Conservation (phyloP, 2,329 filamentous ascomycete genomes). For the Albifimbria verrucaria region DNA sequence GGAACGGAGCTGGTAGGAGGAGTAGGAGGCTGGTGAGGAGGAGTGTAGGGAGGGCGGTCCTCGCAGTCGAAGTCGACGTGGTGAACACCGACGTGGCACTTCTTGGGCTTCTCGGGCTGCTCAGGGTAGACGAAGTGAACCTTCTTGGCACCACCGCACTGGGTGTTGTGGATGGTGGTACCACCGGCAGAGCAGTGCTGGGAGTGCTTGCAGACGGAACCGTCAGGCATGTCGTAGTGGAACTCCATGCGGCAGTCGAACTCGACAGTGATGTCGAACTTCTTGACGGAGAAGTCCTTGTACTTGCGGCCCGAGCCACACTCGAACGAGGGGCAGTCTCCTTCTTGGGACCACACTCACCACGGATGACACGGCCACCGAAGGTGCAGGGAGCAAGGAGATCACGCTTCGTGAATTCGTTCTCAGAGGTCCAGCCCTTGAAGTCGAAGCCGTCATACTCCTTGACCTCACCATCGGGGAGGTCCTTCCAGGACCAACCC, state of each 20-base stretch:
- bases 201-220: slow-evolving; percentile 76
- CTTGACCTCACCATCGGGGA: slow-evolving; percentile 58
- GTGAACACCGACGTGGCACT: slow-evolving; percentile 71
- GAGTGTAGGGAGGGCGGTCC: slow-evolving; percentile 21
- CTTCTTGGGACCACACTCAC: slow-evolving; percentile 44
- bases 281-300: slow-evolving; percentile 69
- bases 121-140: slow-evolving; percentile 69
- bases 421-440: slow-evolving; percentile 67
- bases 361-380: slow-evolving; percentile 57
- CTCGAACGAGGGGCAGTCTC: slow-evolving; percentile 57
- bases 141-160: slow-evolving; percentile 87
- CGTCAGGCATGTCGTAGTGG: slow-evolving; percentile 82
- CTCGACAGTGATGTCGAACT: slow-evolving; percentile 70
- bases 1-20: not conserved
- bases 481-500: slow-evolving; percentile 70
- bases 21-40: slow-evolving; percentile 1
- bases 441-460: slow-evolving; percentile 72
- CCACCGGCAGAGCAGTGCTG: slow-evolving; percentile 64
- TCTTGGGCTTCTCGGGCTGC: slow-evolving; percentile 52
- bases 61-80: slow-evolving; percentile 72
- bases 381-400: slow-evolving; percentile 47
- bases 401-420: slow-evolving; percentile 57
- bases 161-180: slow-evolving; percentile 72
- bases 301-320: slow-evolving; percentile 23
- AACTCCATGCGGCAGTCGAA: slow-evolving; percentile 79